phyloP scores from a whole-genome alignment of 179 eudicot species.

The Beta lomatogona region DNA sequence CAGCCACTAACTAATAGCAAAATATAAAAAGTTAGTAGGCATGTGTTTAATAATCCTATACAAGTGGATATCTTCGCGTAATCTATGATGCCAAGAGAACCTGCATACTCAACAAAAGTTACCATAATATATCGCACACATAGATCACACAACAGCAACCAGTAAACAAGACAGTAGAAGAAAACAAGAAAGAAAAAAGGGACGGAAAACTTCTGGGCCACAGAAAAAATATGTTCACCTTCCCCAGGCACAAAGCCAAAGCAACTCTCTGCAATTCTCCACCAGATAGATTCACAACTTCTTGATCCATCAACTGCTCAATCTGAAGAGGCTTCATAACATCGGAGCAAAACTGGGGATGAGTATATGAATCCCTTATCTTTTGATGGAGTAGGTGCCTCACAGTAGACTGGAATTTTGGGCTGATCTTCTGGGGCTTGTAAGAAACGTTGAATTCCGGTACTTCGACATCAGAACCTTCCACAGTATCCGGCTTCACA shows the following conservation, averaged over 20 bases:
- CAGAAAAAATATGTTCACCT: constrained; percentile 44
- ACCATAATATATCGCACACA: neutral
- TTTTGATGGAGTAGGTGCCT: constrained; percentile 75
- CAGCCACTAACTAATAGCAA: neutral
- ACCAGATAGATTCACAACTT: constrained; percentile 90
- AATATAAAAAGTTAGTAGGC: neutral
- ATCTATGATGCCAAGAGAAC: neutral
- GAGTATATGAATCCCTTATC: constrained; percentile 84
- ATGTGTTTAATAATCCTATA: neutral
- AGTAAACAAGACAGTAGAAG: neutral
- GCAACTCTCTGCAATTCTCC: constrained; percentile 98
- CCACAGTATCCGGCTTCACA: constrained; percentile 76
- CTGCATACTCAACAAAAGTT: neutral
- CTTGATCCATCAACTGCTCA: constrained; percentile 94
- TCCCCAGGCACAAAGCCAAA: constrained; percentile 80
- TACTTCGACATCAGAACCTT: constrained; percentile 78
- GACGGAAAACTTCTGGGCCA: too few species aligned
- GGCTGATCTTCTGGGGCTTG: constrained; percentile 97
- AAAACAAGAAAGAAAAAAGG: neutral
- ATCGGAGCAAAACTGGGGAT: constrained; percentile 91
- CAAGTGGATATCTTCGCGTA: neutral
- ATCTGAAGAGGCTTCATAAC: constrained; percentile 98
- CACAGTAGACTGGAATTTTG: constrained; percentile 66
- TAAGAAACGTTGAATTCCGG: constrained; percentile 95
- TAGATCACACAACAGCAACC: neutral